A percentile compares a stretch with the other conserved stretches of the same genome.
phyloP scores from a whole-genome alignment of 345 rosid species.

The Camelina laxa region DNA sequence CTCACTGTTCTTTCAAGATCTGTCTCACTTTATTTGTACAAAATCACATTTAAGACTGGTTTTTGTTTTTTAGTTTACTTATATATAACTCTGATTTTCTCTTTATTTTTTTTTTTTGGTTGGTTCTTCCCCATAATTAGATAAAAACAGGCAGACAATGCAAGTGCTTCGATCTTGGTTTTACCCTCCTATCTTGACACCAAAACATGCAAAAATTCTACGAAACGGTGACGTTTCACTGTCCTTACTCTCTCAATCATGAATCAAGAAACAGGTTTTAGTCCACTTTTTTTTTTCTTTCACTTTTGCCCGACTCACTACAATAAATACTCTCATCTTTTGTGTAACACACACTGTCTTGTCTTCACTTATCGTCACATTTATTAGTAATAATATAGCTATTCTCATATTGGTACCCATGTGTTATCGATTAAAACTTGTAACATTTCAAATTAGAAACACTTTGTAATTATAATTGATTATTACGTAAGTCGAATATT shows the following conservation, averaged over 20 bases:
- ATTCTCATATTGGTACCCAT: neutral
- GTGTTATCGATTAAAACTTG: neutral
- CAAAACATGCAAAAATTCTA: conserved; percentile 38
- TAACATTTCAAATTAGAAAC: neutral
- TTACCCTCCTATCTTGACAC: conserved; percentile 38
- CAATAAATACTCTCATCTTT: conserved; percentile 36
- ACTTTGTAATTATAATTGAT: neutral
- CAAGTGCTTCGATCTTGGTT: conserved; percentile 42
- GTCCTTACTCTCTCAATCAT: conserved; percentile 29
- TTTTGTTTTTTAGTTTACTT: neutral
- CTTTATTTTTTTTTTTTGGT: neutral
- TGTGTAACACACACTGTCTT: neutral
- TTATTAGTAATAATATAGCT: neutral
- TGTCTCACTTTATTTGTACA: conserved; percentile 43
- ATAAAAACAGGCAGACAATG: conserved; percentile 40
- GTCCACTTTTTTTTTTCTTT: conserved; percentile 11
- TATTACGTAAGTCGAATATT: neutral
- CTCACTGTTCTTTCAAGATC: conserved; percentile 37
- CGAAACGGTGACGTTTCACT: conserved; percentile 40
- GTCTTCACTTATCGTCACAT: conserved; percentile 3
- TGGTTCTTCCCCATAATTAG: conserved; percentile 42
- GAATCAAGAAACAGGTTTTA: conserved; percentile 21
- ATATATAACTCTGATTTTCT: conserved; percentile 4
- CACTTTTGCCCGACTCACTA: conserved; percentile 34
- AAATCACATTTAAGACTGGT: conserved; percentile 35